Evolutionary conservation across 805 yeast species (phyloP).

Genomic region (Pichia exigua): DNA sequence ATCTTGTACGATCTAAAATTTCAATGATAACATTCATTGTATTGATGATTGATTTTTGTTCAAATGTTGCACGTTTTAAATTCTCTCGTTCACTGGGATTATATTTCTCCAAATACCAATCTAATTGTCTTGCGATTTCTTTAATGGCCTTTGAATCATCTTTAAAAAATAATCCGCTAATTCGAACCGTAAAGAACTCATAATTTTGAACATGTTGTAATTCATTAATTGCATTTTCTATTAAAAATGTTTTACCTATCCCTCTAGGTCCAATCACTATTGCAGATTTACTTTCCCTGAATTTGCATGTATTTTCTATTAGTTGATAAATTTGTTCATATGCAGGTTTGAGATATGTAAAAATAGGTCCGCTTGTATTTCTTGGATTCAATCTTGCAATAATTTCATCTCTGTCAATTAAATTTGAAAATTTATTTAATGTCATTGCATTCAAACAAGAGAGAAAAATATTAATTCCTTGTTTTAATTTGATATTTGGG

Average conservation of each 20-base stretch:
- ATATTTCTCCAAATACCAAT: constrained; percentile 27
- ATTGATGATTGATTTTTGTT: constrained; percentile 47
- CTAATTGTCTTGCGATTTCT: constrained; percentile 81
- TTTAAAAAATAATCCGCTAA: constrained; percentile 65
- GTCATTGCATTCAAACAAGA: background rate
- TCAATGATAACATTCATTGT: constrained; percentile 53
- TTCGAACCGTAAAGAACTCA: constrained; percentile 52
- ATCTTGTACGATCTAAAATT: constrained; percentile 36
- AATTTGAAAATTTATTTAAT: background rate
- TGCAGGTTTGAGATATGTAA: constrained; percentile 30
- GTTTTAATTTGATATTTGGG: no score
- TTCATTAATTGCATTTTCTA: constrained; percentile 47
- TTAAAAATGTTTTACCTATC: constrained; percentile 62
- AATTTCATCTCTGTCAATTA: constrained; percentile 2
- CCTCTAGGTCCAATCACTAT: constrained; percentile 74
- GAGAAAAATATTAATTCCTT: no score
- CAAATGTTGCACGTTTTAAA: constrained; percentile 25
- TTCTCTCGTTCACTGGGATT: constrained; percentile 12
- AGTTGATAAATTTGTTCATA: constrained; percentile 46
- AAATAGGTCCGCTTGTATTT: constrained; percentile 12
- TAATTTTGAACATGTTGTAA: constrained; percentile 35
- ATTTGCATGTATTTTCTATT: constrained; percentile 55
- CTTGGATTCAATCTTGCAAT: constrained; percentile 16
- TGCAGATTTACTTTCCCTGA: constrained; percentile 74
- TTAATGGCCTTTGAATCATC: constrained; percentile 76